Evolutionary conservation across 192 early-diverging fungal species (phyloP), one percentile per base, ranked within the genome.

Genomic region (Coemansia erecta): DNA sequence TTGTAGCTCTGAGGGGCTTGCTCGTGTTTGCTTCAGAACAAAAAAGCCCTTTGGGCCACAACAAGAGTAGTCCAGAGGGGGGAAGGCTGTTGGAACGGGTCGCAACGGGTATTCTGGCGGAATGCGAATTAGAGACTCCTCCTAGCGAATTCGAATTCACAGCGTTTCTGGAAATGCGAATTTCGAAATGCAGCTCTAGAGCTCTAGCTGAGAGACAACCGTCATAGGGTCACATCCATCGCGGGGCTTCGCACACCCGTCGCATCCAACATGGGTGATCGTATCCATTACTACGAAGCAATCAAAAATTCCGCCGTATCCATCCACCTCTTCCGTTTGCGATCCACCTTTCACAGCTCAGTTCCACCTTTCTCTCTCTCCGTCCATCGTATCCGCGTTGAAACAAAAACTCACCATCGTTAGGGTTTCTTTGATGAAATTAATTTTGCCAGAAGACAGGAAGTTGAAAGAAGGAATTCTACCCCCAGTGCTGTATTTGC

Each of bases 361-460:
- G n/a, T n/a, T 41, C 24, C 28, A 7, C 19, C 18, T 15, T 12
- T 7, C 8, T 21, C 13, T 15, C 21, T 40, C 47, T 50, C 7
- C 51, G 14, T 26, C 24, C 40, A 14, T 39, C 2, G 46, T 52
- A 18, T 47, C 8, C 14, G 19, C 1, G 17, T 52, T 18, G 17
- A n/a, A 41, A 48, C 3, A 33, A 21, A 48, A 18, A 66, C 64
- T 66, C 57, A 66, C 64, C 64, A 66, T 66, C 64, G 53, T 66
- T 58, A 59, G 49, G 37, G 33, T 46, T 22, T 23, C 18, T 42
- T 60, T 39, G 57, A 54, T 40, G 41, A 66, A 37, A 54, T 51
- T 64, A 59, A 19, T 28, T 24, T 51, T 66, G 57, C 56, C 63
- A 40, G 53, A 59, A 55, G 50, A 66, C 51, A 54, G 64, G 26